Evolutionary conservation across 2,329 filamentous ascomycete species (phyloP).

Genomic region (Colletotrichum spaethianum): DNA sequence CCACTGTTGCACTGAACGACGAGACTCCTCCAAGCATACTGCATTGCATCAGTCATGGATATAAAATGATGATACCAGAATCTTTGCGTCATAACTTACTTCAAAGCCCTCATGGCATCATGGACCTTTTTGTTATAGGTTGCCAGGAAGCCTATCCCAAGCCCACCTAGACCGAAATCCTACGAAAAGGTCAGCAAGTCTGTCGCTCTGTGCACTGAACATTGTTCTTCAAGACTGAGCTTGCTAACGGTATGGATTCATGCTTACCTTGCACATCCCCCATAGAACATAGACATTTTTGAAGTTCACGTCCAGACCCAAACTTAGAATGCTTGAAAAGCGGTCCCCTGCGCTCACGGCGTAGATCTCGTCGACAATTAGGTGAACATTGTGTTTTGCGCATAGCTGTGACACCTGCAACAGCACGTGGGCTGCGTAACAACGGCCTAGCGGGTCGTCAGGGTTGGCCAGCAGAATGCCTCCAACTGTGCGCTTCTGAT

Average conservation of each 20-base stretch:
- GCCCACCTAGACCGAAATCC: conserved; percentile 20
- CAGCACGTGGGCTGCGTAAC: conserved; percentile 24
- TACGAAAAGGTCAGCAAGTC: background rate
- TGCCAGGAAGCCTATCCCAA: conserved; percentile 11
- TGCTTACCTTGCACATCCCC: conserved; percentile 21
- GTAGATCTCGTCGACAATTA: conserved; percentile 29
- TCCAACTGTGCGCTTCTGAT: conserved; percentile 1
- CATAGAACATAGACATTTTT: conserved; percentile 30
- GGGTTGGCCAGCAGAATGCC: conserved; percentile 22
- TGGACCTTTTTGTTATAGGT: conserved; percentile 20
- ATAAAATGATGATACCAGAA: background rate
- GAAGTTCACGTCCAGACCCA: conserved; percentile 15
- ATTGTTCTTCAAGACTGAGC: background rate
- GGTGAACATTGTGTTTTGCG: conserved; percentile 14
- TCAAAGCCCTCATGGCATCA: conserved; percentile 12
- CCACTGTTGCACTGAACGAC: conserved; percentile 4
- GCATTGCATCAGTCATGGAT: background rate
- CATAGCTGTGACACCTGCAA: conserved; percentile 22
- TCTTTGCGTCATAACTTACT: background rate
- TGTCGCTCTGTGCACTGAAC: background rate
- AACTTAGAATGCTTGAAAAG: conserved; percentile 26
- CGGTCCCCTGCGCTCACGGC: conserved; percentile 7
- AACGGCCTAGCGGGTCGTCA: conserved; percentile 15
- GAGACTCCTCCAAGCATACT: conserved; percentile 15
- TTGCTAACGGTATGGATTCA: too few species aligned